phyloP scores from a whole-genome alignment of 257 asterid genomes.

The Solanum corneliomulleri region DNA sequence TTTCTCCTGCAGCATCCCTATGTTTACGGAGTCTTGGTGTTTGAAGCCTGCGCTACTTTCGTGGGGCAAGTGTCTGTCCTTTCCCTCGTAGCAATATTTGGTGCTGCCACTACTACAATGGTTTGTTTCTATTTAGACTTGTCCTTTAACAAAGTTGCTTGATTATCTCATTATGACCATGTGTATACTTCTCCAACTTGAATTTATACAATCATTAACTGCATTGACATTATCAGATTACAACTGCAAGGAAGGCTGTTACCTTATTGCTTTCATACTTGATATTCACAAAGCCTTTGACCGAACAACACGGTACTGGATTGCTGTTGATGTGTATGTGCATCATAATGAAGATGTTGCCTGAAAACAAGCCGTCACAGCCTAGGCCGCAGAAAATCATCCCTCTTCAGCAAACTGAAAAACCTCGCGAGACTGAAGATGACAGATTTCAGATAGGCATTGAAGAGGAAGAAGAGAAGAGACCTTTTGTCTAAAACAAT shows the following conservation, averaged over 20 bases:
- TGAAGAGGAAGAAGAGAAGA: conserved; percentile 56
- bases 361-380: conserved; percentile 33
- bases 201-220: neutral
- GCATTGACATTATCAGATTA: conserved; percentile 31
- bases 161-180: neutral
- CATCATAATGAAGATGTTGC: conserved; percentile 70
- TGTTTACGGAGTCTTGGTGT: conserved; percentile 80
- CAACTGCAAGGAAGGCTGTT: conserved; percentile 92
- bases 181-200: neutral
- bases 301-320: conserved; percentile 74
- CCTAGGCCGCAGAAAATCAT: conserved; percentile 1
- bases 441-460: conserved; percentile 23
- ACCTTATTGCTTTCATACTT: conserved; percentile 67
- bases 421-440: conserved; percentile 6
- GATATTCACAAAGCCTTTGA: conserved; percentile 86
- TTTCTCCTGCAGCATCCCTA: conserved; percentile 61
- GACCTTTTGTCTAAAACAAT: conserved; percentile 46
- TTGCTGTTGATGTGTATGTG: conserved; percentile 69
- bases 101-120: conserved; percentile 97
- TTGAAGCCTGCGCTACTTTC: conserved; percentile 93
- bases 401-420: conserved; percentile 10
- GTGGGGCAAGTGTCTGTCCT: conserved; percentile 91
- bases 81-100: conserved; percentile 82
- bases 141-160: neutral
- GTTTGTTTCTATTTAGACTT: conserved; percentile 16